Base-by-base conservation (phyloP, 345 rosid genomes). In the Salix purpurea region DNA sequence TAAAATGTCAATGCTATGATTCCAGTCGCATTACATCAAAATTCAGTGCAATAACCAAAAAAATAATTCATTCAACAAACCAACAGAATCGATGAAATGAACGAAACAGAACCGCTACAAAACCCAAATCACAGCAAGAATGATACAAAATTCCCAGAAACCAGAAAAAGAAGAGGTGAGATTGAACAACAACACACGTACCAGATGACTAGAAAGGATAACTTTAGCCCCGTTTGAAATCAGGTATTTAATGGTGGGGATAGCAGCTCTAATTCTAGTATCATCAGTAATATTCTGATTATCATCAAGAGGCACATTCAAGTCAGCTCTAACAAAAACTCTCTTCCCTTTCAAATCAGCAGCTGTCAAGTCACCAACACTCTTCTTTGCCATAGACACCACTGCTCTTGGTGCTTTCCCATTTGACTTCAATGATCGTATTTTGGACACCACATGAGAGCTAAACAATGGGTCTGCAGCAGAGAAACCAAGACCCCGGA, bases 171-270 rank as follows among this genome's bases (percentile, higher is more conserved):
- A 4, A 52, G 19, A 19, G 18, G 8, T 67, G 19, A 28, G 32
- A 60, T n/a, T 46, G 28, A 67, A 54, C 14, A 5, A 7, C n/a
- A 42, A n/a, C 28, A 12, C 18, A 40, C 82, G 64, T 80, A 96
- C 99, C 96, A 96, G 81, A 80, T 96, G 99, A 79, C 95, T 96
- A 69, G 97, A 96, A 73, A 96, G 99, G 81, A 96, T 84, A 83
- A 96, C 98, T 84, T 88, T 93, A 77, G 99, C 96, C 30, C 98
- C 98, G 44, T 93, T 91, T 16, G 78, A 79, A 69, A 90, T 93
- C 92, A 96, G 86, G 79, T 93, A 88, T 91, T 96, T 93, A 86
- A 96, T 93, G 36, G 99, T 93, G n/a, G 99, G 99, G 61, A 96
- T 37, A 48, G 99, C 99, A 30, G 98, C 98, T 36, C 98, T 88